These are phyloP conservation scores for Kwoniella europaea DNA, from an alignment of 768 basidiomycete genomes.

Conservation along the genomic window DNA sequence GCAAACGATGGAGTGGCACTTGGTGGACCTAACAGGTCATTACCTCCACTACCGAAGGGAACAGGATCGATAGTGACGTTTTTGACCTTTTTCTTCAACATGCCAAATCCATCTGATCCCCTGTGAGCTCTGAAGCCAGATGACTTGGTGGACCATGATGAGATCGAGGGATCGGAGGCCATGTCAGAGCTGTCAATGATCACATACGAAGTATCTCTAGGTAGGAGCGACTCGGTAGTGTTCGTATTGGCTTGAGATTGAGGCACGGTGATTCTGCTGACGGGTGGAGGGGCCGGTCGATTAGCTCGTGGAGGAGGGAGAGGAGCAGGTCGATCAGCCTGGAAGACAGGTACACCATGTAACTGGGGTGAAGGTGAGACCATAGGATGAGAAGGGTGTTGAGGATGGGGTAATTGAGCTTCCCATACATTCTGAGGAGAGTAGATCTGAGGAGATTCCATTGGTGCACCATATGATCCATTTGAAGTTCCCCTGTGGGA, in stretches of 20 bases:
- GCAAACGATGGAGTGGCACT: slow-evolving; percentile 22
- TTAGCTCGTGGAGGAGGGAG: slow-evolving; percentile 33
- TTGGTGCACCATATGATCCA: slow-evolving; percentile 34
- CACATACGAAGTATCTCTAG: slow-evolving; percentile 53
- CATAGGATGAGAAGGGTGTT: background rate
- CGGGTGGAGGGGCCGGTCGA: slow-evolving; percentile 25
- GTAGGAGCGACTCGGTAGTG: slow-evolving; percentile 25
- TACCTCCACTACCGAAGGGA: slow-evolving; percentile 30
- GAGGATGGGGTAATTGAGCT: slow-evolving; percentile 19
- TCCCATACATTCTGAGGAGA: slow-evolving; percentile 29
- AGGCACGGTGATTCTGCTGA: background rate
- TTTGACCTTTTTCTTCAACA: slow-evolving; percentile 53
- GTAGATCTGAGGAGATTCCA: slow-evolving; percentile 32
- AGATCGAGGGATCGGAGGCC: slow-evolving; percentile 35
- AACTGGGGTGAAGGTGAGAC: slow-evolving; percentile 11
- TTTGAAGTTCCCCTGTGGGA: slow-evolving; percentile 44
- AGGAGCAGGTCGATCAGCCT: slow-evolving; percentile 34
- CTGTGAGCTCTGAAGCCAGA: slow-evolving; percentile 37
- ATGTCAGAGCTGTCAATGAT: slow-evolving; percentile 45
- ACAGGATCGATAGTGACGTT: slow-evolving; percentile 40
- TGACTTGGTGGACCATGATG: slow-evolving; percentile 36
- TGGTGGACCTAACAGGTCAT: slow-evolving; percentile 33
- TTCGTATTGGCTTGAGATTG: background rate
- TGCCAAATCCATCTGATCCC: slow-evolving; percentile 51
- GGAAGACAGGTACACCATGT: slow-evolving; percentile 21